phyloP scores from a whole-genome alignment of 2,329 filamentous ascomycete genomes.

The Pseudophaeomoniella oleicola region DNA sequence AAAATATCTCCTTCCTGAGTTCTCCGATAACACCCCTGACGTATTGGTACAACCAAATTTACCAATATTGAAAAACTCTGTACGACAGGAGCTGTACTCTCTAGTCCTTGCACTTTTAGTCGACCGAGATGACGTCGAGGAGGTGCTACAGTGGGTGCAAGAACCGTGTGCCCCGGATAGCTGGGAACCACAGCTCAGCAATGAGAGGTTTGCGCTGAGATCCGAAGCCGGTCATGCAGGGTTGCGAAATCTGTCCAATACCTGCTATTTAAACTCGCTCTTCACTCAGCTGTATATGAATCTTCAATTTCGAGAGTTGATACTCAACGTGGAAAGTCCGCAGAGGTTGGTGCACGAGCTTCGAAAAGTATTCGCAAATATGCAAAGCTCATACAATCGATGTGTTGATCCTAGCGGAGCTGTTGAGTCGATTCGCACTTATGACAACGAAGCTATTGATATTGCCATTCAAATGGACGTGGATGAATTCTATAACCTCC shows the following conservation, averaged over 20 bases:
- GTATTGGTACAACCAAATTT: conserved; percentile 18
- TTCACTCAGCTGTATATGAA: conserved; percentile 97
- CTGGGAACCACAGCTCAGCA: conserved; percentile 34
- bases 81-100: conserved; percentile 13
- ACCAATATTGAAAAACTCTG: conserved; percentile 38
- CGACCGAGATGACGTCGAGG: conserved; percentile 3
- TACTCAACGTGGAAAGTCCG: conserved; percentile 45
- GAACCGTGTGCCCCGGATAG: neutral
- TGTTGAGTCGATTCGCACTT: conserved; percentile 63
- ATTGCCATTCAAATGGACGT: conserved; percentile 92
- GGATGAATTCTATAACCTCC: conserved; percentile 88
- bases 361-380: conserved; percentile 64
- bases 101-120: neutral
- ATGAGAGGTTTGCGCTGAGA: conserved; percentile 37
- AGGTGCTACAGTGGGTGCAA: conserved; percentile 37
- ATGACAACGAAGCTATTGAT: conserved; percentile 71
- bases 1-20: conserved; percentile 6
- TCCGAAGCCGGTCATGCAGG: conserved; percentile 73
- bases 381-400: conserved; percentile 70
- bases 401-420: conserved; percentile 59
- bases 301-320: conserved; percentile 67
- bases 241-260: conserved; percentile 82
- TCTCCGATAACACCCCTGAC: conserved; percentile 11
- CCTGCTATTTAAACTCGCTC: conserved; percentile 92
- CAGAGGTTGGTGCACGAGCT: conserved; percentile 64